These are phyloP conservation scores for Mycosphaerelloides madeirae DNA, from an alignment of 2,329 filamentous ascomycete species.

Conservation along the genomic window DNA sequence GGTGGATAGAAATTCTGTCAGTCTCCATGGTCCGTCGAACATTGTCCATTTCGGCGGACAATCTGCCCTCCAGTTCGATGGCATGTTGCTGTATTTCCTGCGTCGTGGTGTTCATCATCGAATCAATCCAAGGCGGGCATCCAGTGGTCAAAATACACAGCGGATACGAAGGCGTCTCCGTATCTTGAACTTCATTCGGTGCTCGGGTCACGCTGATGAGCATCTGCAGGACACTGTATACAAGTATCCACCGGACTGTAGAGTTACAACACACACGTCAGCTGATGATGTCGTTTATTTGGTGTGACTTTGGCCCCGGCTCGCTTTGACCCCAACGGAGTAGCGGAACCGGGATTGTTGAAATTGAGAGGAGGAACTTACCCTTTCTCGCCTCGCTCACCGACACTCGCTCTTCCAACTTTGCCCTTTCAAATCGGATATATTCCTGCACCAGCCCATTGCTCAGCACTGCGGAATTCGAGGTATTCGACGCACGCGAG, in stretches of 20 bases:
- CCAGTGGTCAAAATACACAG: slow-evolving; percentile 46
- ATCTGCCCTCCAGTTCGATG: slow-evolving; percentile 1
- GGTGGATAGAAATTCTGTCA: slow-evolving; percentile 36
- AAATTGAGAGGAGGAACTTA: no score
- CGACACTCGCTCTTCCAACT: slow-evolving; percentile 55
- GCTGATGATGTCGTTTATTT: no score
- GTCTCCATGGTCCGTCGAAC: slow-evolving; percentile 13
- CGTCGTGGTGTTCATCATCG: neutral
- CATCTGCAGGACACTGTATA: slow-evolving; percentile 71
- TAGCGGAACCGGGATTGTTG: no score
- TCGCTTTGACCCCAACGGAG: no score
- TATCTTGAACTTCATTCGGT: slow-evolving; percentile 57
- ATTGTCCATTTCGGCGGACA: slow-evolving; percentile 10
- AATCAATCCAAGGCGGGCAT: slow-evolving; percentile 37
- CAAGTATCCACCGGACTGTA: slow-evolving; percentile 65
- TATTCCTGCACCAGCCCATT: slow-evolving; percentile 62
- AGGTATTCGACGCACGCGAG: slow-evolving; percentile 45
- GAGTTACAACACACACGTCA: no score
- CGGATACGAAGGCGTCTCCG: slow-evolving; percentile 55
- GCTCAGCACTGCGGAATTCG: slow-evolving; percentile 33
- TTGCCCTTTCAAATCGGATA: slow-evolving; percentile 61
- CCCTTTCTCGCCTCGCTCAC: slow-evolving; percentile 63
- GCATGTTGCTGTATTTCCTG: neutral
- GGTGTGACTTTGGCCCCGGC: no score
- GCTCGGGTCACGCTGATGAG: slow-evolving; percentile 59